A percentile compares a stretch with the other conserved stretches of the same genome.
phyloP scores from a whole-genome alignment of 345 rosid genomes.

The Luvunga scandens region DNA sequence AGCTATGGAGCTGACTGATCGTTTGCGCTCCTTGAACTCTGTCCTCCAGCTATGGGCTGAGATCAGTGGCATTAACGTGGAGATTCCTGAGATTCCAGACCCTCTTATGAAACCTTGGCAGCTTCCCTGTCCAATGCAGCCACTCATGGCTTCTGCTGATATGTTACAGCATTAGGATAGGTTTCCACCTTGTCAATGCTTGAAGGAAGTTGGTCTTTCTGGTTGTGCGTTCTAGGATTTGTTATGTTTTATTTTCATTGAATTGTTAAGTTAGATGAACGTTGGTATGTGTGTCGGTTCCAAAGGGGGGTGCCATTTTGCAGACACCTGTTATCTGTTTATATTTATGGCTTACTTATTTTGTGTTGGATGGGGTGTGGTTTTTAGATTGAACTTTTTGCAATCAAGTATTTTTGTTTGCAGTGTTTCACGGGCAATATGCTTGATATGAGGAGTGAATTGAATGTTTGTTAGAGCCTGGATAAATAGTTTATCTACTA shows the following conservation, averaged over 20 bases:
- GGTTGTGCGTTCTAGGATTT: background rate
- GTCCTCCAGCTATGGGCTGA: slow-evolving; percentile 60
- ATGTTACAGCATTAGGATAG: slow-evolving; percentile 40
- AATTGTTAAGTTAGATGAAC: background rate
- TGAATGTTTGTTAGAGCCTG: background rate
- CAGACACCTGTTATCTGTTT: background rate
- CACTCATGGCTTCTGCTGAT: slow-evolving; percentile 51
- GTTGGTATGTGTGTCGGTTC: background rate
- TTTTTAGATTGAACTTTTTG: background rate
- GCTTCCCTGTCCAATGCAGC: slow-evolving; percentile 50
- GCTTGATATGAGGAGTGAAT: background rate
- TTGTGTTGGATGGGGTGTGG: background rate
- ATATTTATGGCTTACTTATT: background rate
- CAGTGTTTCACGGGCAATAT: background rate
- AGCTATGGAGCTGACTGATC: slow-evolving; percentile 59
- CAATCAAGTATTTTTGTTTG: background rate
- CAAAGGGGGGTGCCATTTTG: background rate
- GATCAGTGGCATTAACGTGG: slow-evolving; percentile 51
- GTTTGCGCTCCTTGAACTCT: slow-evolving; percentile 55
- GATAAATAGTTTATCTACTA: background rate
- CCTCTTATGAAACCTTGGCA: slow-evolving; percentile 60
- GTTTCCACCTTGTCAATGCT: background rate
- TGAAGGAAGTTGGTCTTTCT: background rate
- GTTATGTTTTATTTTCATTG: background rate
- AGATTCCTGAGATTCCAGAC: slow-evolving; percentile 72